Conservation (phyloP, 176 grass and related monocot species). For the Poa pratensis region DNA sequence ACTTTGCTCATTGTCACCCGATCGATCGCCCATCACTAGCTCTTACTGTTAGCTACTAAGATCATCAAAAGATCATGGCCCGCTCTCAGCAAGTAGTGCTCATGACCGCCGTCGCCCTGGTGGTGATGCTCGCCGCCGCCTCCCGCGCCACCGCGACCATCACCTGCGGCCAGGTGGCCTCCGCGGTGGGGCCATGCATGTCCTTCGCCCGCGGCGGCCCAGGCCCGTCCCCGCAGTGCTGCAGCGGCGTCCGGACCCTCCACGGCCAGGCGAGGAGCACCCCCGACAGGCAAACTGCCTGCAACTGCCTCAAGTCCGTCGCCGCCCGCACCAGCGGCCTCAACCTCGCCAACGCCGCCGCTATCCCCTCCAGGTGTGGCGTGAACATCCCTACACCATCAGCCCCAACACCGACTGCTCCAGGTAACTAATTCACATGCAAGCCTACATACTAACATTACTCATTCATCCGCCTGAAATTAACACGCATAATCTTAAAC, state of each 20-base stretch:
- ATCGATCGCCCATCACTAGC: neutral
- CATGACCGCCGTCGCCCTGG: slow-evolving; percentile 15
- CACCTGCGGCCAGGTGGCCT: slow-evolving; percentile 43
- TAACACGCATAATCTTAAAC: too few relatives aligned
- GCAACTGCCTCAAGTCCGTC: slow-evolving; percentile 53
- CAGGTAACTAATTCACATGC: slow-evolving; percentile 17
- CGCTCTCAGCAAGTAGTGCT: neutral
- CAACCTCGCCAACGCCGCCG: slow-evolving; percentile 37
- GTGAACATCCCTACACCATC: slow-evolving; percentile 58
- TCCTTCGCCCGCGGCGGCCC: slow-evolving; percentile 42
- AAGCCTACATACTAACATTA: neutral
- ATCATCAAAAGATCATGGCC: slow-evolving; percentile 16
- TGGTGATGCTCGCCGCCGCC: slow-evolving; percentile 9
- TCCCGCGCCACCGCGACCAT: slow-evolving; percentile 10
- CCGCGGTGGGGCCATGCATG: slow-evolving; percentile 39
- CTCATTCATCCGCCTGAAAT: neutral
- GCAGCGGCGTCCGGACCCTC: slow-evolving; percentile 48
- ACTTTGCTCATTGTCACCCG: neutral
- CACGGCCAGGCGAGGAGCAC: slow-evolving; percentile 13
- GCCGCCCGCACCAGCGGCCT: slow-evolving; percentile 12
- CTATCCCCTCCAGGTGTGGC: slow-evolving; percentile 61
- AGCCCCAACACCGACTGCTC: slow-evolving; percentile 59
- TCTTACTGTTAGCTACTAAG: neutral
- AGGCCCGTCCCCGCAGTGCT: slow-evolving; percentile 22
- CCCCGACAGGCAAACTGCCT: slow-evolving; percentile 40